These are phyloP conservation scores for Russula sp. DNA, from an alignment of 768 basidiomycete genomes.

Conservation along the genomic window DNA sequence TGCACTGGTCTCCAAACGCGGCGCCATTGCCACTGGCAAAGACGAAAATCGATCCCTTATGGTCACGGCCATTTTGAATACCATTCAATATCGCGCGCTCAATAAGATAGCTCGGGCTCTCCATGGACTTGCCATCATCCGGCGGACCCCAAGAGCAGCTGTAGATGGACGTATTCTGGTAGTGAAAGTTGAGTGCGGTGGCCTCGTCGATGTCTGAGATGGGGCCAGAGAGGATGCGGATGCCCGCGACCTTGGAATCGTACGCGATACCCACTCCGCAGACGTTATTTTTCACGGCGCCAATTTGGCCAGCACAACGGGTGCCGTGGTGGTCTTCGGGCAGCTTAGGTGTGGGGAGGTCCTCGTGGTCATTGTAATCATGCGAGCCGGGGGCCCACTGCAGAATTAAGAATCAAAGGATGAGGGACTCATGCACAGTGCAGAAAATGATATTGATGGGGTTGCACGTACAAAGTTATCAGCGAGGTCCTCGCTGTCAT, in stretches of 20 bases:
- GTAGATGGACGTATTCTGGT: constrained; percentile 85
- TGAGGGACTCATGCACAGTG: not conserved
- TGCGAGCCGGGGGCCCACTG: constrained; percentile 85
- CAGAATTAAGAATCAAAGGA: not conserved
- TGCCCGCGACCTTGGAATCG: constrained; percentile 82
- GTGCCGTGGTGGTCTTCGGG: constrained; percentile 96
- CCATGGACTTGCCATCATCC: constrained; percentile 92
- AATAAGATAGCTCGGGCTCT: constrained; percentile 85
- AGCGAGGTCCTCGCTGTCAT: constrained; percentile 76
- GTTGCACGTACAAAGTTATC: constrained; percentile 77
- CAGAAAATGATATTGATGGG: not conserved
- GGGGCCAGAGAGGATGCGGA: constrained; percentile 90
- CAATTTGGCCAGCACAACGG: constrained; percentile 94
- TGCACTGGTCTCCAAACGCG: constrained; percentile 88
- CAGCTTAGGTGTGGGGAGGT: constrained; percentile 79
- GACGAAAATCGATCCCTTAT: constrained; percentile 91
- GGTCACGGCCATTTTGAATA: constrained; percentile 78
- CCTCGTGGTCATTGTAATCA: constrained; percentile 92
- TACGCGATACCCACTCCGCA: constrained; percentile 96
- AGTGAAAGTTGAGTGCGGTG: constrained; percentile 88
- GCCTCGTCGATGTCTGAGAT: constrained; percentile 97
- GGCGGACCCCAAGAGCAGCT: constrained; percentile 99
- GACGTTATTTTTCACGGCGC: constrained; percentile 84
- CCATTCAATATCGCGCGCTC: constrained; percentile 93
- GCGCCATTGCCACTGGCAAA: constrained; percentile 98